Conservation (phyloP, 768 basidiomycete genomes). For the Kwoniella botswanensis region DNA sequence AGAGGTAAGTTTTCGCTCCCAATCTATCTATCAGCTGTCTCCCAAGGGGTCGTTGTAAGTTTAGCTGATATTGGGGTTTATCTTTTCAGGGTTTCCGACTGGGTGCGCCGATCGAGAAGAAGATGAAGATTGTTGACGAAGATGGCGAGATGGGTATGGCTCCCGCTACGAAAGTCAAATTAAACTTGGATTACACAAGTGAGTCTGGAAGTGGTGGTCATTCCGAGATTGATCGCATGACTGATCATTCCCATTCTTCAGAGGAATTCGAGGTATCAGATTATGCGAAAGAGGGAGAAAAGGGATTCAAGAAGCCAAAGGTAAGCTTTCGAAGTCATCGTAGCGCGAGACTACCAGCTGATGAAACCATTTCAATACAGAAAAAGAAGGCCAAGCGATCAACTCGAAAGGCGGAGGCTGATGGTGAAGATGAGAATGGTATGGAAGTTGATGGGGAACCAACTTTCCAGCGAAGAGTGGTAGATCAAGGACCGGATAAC, state of each 20-base stretch:
- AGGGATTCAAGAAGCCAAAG: constrained; percentile 94
- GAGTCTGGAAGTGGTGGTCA: constrained; percentile 51
- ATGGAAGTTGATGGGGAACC: constrained; percentile 85
- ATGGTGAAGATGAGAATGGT: constrained; percentile 62
- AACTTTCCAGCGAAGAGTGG: constrained; percentile 64
- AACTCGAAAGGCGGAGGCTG: constrained; percentile 69
- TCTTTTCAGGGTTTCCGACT: constrained; percentile 77
- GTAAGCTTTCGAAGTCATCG: constrained; percentile 58
- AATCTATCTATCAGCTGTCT: too few species aligned
- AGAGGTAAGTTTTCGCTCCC: constrained; percentile 15
- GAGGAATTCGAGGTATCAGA: constrained; percentile 87
- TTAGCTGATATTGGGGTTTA: constrained; percentile 2
- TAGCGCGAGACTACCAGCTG: background rate
- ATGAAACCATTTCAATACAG: constrained; percentile 59
- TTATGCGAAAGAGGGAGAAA: constrained; percentile 87
- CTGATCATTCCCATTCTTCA: constrained; percentile 49
- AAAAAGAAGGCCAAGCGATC: constrained; percentile 87
- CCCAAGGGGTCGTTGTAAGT: too few species aligned
- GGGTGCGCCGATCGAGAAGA: constrained; percentile 62
- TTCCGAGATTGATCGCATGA: background rate
- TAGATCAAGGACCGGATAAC: constrained; percentile 78
- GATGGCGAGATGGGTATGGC: constrained; percentile 69
- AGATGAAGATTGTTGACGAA: constrained; percentile 62
- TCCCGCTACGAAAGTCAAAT: constrained; percentile 63
- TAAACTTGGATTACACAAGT: constrained; percentile 91